Percentiles rank a stretch among this genome's conserved stretches.
Conservation (phyloP, 2,329 filamentous ascomycete species). For the Tolypocladium guangdongense region DNA sequence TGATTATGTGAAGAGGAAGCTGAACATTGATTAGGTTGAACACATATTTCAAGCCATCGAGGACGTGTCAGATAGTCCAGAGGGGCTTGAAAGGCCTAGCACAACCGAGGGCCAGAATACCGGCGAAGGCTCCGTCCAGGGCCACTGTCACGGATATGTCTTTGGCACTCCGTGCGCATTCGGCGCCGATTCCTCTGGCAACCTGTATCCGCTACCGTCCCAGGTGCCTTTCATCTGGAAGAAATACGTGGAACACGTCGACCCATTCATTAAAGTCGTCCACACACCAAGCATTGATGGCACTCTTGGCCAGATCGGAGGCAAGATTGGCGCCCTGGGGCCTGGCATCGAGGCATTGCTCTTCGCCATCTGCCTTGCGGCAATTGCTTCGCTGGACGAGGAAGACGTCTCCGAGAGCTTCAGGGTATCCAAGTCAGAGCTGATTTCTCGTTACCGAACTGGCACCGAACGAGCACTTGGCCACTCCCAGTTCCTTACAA, state of each 20-base stretch:
- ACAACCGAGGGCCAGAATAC: background rate
- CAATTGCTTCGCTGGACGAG: conserved; percentile 14
- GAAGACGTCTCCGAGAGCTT: conserved; percentile 9
- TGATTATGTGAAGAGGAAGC: background rate
- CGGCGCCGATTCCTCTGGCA: conserved; percentile 1
- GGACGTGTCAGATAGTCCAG: conserved; percentile 8
- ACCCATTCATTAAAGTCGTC: conserved; percentile 20
- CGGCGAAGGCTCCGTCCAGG: background rate
- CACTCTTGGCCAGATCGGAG: conserved; percentile 7
- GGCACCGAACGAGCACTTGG: conserved; percentile 14
- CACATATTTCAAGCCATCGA: conserved; percentile 19
- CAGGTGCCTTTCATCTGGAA: conserved; percentile 19
- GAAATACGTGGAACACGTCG: conserved; percentile 16
- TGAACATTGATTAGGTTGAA: conserved; percentile 9
- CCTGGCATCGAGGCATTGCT: conserved; percentile 12
- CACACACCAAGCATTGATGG: conserved; percentile 10
- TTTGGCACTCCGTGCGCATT: conserved; percentile 6
- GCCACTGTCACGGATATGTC: conserved; percentile 6
- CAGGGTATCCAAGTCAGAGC: conserved; percentile 5
- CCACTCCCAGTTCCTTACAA: conserved; percentile 10
- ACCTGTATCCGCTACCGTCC: conserved; percentile 13
- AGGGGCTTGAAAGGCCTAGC: background rate
- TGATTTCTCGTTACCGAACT: conserved; percentile 10
- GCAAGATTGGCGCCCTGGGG: conserved; percentile 10
- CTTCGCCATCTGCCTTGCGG: conserved; percentile 14